A percentile compares a stretch with the other conserved stretches of the same genome.
Evolutionary conservation across 306 rosid genomes (phyloP).

Genomic region (Cicer pinnatifidum): DNA sequence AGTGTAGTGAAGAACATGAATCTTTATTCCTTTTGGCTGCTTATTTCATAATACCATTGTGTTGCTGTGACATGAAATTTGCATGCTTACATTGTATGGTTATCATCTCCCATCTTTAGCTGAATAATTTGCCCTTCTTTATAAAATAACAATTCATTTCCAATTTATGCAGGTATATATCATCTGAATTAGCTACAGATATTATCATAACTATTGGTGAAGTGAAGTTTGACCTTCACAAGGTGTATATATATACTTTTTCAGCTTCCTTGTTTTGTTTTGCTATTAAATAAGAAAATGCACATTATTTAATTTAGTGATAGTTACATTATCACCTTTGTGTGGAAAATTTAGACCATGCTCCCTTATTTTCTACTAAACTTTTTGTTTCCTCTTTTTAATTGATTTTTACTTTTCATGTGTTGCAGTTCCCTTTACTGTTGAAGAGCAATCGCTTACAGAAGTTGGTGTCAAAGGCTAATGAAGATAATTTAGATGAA

Average conservation of each 20-base stretch:
- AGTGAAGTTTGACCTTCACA: slow-evolving; percentile 87
- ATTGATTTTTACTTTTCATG: slow-evolving; percentile 39
- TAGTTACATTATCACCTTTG: neutral
- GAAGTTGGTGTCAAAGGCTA: slow-evolving; percentile 61
- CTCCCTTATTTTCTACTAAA: neutral
- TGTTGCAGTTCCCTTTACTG: slow-evolving; percentile 80
- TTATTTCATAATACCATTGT: slow-evolving; percentile 4
- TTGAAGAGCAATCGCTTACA: slow-evolving; percentile 86
- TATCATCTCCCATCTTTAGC: neutral
- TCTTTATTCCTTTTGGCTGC: slow-evolving; percentile 5
- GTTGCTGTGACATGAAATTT: slow-evolving; percentile 9
- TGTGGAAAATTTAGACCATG: neutral
- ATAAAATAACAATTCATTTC: neutral
- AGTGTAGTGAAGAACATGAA: neutral
- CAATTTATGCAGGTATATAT: slow-evolving; percentile 66
- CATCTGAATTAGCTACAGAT: slow-evolving; percentile 88
- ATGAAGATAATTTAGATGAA: slow-evolving; percentile 73
- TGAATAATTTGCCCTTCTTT: slow-evolving; percentile 29
- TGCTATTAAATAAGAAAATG: neutral
- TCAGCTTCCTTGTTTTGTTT: slow-evolving; percentile 17
- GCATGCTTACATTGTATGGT: slow-evolving; percentile 8
- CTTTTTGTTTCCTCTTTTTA: slow-evolving; percentile 17
- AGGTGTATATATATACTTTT: slow-evolving; percentile 53
- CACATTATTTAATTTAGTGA: neutral
- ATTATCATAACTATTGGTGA: slow-evolving; percentile 71